Evolutionary conservation across 768 basidiomycete species (phyloP), one percentile per base, ranked within the genome.

Genomic region (Suillus decipiens): DNA sequence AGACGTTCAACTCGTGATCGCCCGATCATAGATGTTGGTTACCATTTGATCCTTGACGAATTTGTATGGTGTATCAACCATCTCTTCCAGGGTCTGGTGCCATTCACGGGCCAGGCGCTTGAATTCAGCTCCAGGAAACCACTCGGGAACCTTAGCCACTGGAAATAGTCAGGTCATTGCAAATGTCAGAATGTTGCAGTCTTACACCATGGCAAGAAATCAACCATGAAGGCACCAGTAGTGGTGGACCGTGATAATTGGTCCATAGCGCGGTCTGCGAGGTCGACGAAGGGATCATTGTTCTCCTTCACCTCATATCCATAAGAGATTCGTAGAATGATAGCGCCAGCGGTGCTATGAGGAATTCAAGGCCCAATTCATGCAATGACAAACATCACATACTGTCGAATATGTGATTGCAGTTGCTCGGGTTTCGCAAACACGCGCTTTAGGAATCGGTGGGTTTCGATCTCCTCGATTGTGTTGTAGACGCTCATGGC

Each of bases 41-140:
- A 87, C 87, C 75, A 88, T 81, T 70, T 88, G 84, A 63, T 87
- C 81, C 70, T 87, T 86, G 54, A 87, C 86, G 63, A 82, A 85
- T 43, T 79, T 77, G 68, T 82, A 78, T 8, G 88, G 87, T 62
- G 76, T 76, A 31, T 84, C 80, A 33, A 86, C 86, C 83, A 87
- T 81, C 57, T 86, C 80, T 12, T 73, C 67, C 28, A 88, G 76
- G 0, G 86, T 87, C 1, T 73, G 70, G n/a, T 78, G 77, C 86
- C 86, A 89, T 51, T 75, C 76, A 39, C 75, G 77, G 2, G 88
- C 88, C 64, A 76, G 82, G 64, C 73, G 68, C 67, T 85, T 78
- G 74, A 87, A 89, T 0, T 77, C 77, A 51, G 81, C 80, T 0
- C 86, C 85, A 34, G 86, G 86, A 24, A 87, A 67, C 82, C 86